Percentiles rank a stretch among this genome's conserved stretches.
Evolutionary conservation across 306 rosid species (phyloP).

Genomic region (Quercus bicolor): DNA sequence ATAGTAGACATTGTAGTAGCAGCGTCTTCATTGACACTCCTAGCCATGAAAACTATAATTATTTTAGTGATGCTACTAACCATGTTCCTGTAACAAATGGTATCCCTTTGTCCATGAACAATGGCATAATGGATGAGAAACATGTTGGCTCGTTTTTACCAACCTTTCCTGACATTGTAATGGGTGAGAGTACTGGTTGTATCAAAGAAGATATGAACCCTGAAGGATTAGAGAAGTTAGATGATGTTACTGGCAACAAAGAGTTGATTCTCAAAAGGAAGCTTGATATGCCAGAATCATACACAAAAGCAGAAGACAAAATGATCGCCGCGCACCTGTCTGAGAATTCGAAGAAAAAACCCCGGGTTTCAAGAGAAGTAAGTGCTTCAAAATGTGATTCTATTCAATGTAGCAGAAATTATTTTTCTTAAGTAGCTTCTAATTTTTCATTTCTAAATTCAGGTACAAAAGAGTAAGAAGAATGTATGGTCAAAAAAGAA

Average conservation of each 20-base stretch:
- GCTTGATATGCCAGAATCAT: conserved; percentile 26
- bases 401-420: not conserved
- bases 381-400: conserved; percentile 17
- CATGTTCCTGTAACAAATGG: conserved; percentile 6
- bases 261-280: conserved; percentile 51
- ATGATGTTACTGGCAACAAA: conserved; percentile 7
- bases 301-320: conserved; percentile 23
- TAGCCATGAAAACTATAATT: conserved; percentile 24
- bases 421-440: conserved; percentile 10
- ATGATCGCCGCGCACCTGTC: conserved; percentile 9
- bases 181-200: conserved; percentile 34
- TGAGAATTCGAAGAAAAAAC: conserved; percentile 47
- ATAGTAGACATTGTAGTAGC: conserved; percentile 29
- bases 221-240: conserved; percentile 17
- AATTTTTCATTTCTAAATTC: conserved; percentile 12
- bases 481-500: conserved; percentile 39
- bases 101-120: conserved; percentile 23
- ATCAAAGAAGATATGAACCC: conserved; percentile 25
- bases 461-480: conserved; percentile 53
- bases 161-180: conserved; percentile 27
- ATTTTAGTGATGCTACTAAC: conserved; percentile 17
- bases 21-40: conserved; percentile 26
- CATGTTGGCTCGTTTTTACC: conserved; percentile 33
- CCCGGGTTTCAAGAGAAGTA: conserved; percentile 46
- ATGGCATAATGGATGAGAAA: conserved; percentile 22